Evolutionary conservation across 108 stramenopile species (phyloP).

Genomic region (Chaetoceros tenuissimus): DNA sequence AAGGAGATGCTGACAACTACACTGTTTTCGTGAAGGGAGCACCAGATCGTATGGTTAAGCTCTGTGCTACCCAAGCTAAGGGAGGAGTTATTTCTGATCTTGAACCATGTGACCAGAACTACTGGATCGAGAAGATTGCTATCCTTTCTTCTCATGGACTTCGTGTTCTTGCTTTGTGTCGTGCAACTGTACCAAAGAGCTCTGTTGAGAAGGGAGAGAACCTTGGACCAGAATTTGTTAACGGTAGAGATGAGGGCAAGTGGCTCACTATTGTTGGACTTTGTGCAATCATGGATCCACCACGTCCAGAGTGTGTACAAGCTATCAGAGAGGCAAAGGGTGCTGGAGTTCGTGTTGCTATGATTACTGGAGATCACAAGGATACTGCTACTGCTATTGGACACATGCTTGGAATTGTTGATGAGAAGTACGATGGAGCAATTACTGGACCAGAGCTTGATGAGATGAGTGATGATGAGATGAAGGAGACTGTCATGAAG

Average conservation of each 20-base stretch:
- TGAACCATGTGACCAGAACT: conserved; percentile 59
- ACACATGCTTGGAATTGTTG: conserved; percentile 72
- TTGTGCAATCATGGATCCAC: conserved; percentile 92
- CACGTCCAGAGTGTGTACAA: conserved; percentile 77
- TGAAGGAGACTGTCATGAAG: conserved; percentile 40
- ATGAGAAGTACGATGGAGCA: conserved; percentile 42
- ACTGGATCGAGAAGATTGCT: conserved; percentile 77
- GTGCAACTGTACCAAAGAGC: conserved; percentile 50
- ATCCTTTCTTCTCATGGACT: conserved; percentile 83
- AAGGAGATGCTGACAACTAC: conserved; percentile 32
- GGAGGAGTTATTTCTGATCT: conserved; percentile 41
- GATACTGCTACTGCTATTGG: conserved; percentile 81
- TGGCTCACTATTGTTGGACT: conserved; percentile 85
- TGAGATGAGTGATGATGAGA: conserved; percentile 56
- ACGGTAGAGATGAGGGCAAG: conserved; percentile 27
- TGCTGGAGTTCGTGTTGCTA: conserved; percentile 88
- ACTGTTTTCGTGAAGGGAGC: conserved; percentile 91
- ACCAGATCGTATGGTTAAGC: conserved; percentile 79
- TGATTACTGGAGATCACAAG: conserved; percentile 98
- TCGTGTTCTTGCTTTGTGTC: conserved; percentile 87
- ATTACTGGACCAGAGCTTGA: conserved; percentile 77
- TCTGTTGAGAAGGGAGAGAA: conserved; percentile 46
- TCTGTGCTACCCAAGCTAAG: conserved; percentile 62
- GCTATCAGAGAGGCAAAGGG: conserved; percentile 80
- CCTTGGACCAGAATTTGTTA: conserved; percentile 65